Conservation (phyloP, 176 grass and related monocot genomes). For the Pharus latifolius region DNA sequence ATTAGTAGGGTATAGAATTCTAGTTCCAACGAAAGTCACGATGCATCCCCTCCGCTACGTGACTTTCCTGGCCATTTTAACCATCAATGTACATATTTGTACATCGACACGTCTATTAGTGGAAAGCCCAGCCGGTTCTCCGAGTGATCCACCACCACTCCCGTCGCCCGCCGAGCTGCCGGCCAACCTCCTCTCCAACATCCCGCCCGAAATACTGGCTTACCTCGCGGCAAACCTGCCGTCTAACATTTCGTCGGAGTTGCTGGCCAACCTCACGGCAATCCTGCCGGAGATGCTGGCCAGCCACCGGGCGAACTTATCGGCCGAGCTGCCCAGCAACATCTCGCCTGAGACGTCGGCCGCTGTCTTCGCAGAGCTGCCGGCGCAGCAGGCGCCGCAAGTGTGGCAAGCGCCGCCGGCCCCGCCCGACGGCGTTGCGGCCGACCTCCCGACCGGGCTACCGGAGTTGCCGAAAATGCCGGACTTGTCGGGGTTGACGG, state of each 20-base stretch:
- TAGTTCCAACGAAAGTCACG: constrained; percentile 12
- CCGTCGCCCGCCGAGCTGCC: not conserved
- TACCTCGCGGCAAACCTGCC: not conserved
- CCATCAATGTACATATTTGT: not conserved
- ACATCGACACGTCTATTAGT: not conserved
- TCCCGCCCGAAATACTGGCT: not conserved
- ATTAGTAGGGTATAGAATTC: not conserved
- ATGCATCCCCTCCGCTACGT: constrained; percentile 18
- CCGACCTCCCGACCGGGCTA: not conserved
- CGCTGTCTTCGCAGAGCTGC: too few relatives aligned
- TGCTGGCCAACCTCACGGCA: not conserved
- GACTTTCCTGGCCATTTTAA: constrained; percentile 25
- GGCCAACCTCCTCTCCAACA: not conserved
- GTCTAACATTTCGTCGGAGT: not conserved
- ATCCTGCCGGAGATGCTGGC: constrained; percentile 29
- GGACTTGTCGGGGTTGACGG: constrained; percentile 22
- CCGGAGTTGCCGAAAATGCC: constrained; percentile 37
- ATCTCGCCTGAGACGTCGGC: constrained; percentile 2
- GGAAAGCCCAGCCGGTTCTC: not conserved
- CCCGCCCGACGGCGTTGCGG: not conserved
- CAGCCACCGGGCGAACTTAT: not conserved
- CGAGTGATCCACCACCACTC: not conserved
- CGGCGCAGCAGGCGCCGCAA: not conserved
- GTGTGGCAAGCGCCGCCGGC: too few relatives aligned
- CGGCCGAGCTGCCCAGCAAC: not conserved